Conservation (phyloP, 495 filamentous ascomycete species). For the Alectoria sarmentosa region DNA sequence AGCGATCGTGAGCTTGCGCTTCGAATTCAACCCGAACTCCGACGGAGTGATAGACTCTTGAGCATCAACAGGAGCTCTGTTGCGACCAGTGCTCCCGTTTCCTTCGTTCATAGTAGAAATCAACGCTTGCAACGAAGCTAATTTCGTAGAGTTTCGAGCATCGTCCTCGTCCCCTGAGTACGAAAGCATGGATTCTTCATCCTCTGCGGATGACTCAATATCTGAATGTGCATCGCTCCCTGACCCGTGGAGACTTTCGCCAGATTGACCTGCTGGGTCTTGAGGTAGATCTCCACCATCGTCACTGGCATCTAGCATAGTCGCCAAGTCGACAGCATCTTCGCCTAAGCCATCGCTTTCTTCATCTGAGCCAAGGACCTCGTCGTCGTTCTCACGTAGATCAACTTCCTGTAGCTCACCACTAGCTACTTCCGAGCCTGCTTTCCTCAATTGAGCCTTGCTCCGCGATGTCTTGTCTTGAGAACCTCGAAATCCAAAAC, state of each 20-base stretch:
- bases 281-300: slow-evolving; percentile 29
- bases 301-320: slow-evolving; percentile 68
- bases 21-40: slow-evolving; percentile 50
- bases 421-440: slow-evolving; percentile 28
- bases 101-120: slow-evolving; percentile 57
- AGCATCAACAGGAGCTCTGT: slow-evolving; percentile 23
- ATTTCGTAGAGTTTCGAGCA: slow-evolving; percentile 48
- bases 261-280: slow-evolving; percentile 28
- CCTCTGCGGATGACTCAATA: slow-evolving; percentile 39
- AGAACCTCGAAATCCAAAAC: slow-evolving; percentile 65
- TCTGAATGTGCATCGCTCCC: slow-evolving; percentile 45
- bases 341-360: slow-evolving; percentile 68
- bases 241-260: slow-evolving; percentile 33
- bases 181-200: slow-evolving; percentile 44
- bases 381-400: slow-evolving; percentile 50
- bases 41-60: slow-evolving; percentile 50
- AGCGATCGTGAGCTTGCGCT: slow-evolving; percentile 68
- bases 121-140: slow-evolving; percentile 60
- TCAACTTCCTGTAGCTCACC: slow-evolving; percentile 36
- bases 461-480: slow-evolving; percentile 38
- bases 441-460: slow-evolving; percentile 29
- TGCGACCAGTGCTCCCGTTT: slow-evolving; percentile 26
- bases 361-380: slow-evolving; percentile 44
- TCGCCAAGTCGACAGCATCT: slow-evolving; percentile 78
- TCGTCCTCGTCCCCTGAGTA: slow-evolving; percentile 55